These are phyloP conservation scores for Aquanectria penicillioides DNA, from an alignment of 2,329 filamentous ascomycete species.

Conservation along the genomic window DNA sequence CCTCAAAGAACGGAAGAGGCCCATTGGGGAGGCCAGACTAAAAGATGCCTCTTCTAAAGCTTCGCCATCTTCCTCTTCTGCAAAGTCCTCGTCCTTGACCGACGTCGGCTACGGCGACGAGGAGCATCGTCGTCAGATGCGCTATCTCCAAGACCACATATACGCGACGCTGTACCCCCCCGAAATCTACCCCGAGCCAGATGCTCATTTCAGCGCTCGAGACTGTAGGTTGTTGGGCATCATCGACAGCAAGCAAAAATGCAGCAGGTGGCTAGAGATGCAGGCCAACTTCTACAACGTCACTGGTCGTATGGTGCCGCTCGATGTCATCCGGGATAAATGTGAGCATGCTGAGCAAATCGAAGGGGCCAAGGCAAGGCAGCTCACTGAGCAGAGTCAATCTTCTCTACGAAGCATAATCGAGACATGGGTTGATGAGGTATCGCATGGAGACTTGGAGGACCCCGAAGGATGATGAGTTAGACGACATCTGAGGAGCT, in stretches of 20 bases:
- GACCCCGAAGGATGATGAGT: slow-evolving; percentile 1
- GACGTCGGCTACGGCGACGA: slow-evolving; percentile 25
- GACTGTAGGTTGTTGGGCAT: slow-evolving; percentile 50
- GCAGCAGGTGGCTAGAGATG: slow-evolving; percentile 52
- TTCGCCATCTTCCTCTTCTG: not conserved
- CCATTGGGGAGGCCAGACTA: slow-evolving; percentile 40
- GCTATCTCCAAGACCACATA: slow-evolving; percentile 47
- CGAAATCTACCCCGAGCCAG: slow-evolving; percentile 29
- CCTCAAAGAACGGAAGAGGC: not conserved
- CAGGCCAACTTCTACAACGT: slow-evolving; percentile 56
- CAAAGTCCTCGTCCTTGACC: slow-evolving; percentile 30
- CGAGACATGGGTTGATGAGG: slow-evolving; percentile 34
- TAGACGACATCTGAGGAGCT: not conserved
- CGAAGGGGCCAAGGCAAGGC: slow-evolving; percentile 2
- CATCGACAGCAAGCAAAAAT: slow-evolving; percentile 46
- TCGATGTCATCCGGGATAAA: slow-evolving; percentile 49
- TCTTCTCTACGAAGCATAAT: too few species aligned
- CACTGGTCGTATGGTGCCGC: slow-evolving; percentile 53
- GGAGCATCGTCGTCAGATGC: slow-evolving; percentile 38
- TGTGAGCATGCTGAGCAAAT: slow-evolving; percentile 44
- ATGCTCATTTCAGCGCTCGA: slow-evolving; percentile 39
- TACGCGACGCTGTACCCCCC: slow-evolving; percentile 45
- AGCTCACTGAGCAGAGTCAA: slow-evolving; percentile 15
- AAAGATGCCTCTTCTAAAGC: slow-evolving; percentile 41
- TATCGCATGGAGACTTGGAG: slow-evolving; percentile 18